phyloP scores from a whole-genome alignment of 306 rosid species.

The Vigna unguiculata region DNA sequence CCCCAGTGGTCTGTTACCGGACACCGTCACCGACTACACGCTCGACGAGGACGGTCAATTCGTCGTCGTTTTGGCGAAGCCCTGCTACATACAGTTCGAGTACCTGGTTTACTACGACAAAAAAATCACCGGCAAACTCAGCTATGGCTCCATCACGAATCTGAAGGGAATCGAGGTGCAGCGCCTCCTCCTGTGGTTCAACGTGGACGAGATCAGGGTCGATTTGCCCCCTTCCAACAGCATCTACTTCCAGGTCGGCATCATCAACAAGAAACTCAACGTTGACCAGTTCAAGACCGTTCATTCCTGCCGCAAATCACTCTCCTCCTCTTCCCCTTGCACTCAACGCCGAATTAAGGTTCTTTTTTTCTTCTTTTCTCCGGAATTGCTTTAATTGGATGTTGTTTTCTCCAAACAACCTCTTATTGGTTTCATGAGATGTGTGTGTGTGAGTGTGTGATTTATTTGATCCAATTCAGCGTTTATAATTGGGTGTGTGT shows the following conservation, averaged over 20 bases:
- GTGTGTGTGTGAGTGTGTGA: no score
- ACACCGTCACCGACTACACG: slow-evolving; percentile 63
- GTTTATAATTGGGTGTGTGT: no score
- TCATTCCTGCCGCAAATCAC: slow-evolving; percentile 63
- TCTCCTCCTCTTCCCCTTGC: slow-evolving; percentile 49
- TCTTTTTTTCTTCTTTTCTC: no score
- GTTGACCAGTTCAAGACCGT: slow-evolving; percentile 76
- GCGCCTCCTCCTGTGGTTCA: slow-evolving; percentile 73
- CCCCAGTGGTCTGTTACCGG: slow-evolving; percentile 79
- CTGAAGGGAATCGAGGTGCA: slow-evolving; percentile 85
- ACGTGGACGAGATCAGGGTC: slow-evolving; percentile 87
- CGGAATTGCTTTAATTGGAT: not conserved
- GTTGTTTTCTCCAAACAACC: no score
- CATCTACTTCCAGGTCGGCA: slow-evolving; percentile 86
- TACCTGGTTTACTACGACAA: slow-evolving; percentile 76
- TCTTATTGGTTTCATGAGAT: no score
- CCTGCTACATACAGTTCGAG: slow-evolving; percentile 81
- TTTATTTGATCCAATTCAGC: no score
- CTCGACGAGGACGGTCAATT: slow-evolving; percentile 71
- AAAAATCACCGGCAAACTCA: slow-evolving; percentile 72
- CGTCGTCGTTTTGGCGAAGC: slow-evolving; percentile 58
- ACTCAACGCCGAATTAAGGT: not conserved
- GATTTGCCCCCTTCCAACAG: slow-evolving; percentile 86
- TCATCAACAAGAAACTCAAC: slow-evolving; percentile 83
- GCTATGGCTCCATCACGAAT: slow-evolving; percentile 73